Conservation (phyloP, 1,139 yeast species). For the Saccharomyces hybrid region DNA sequence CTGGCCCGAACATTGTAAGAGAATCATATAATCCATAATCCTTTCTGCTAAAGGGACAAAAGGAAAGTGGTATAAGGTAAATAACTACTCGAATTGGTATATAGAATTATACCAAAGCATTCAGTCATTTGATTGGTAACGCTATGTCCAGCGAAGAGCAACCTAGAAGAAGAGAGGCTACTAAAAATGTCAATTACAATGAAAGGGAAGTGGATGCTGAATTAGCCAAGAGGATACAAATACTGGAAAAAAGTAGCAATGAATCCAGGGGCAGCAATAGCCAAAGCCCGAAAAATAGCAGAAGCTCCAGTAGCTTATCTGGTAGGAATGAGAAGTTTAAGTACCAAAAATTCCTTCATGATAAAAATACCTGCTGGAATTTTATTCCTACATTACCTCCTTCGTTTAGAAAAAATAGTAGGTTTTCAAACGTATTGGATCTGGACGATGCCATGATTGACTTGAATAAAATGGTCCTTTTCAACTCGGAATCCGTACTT, state of each 20-base stretch:
- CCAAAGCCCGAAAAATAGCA: conserved; percentile 2
- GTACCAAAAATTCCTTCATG: conserved; percentile 21
- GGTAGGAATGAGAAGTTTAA: conserved; percentile 8
- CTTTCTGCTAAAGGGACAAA: background rate
- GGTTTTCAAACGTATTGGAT: conserved; percentile 34
- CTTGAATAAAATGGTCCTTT: conserved; percentile 17
- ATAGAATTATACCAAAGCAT: background rate
- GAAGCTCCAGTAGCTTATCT: conserved; percentile 1
- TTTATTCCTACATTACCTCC: conserved; percentile 29
- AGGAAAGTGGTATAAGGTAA: background rate
- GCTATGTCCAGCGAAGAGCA: background rate
- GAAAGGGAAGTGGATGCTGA: conserved; percentile 31
- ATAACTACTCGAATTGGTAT: background rate
- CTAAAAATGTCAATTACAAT: conserved; percentile 31
- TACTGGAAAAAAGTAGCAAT: conserved; percentile 11
- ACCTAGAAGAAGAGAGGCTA: conserved; percentile 22
- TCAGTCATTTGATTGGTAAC: background rate
- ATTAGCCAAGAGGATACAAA: conserved; percentile 15
- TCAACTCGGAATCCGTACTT: conserved; percentile 30
- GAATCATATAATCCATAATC: background rate
- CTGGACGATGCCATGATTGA: conserved; percentile 37
- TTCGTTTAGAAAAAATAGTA: conserved; percentile 22
- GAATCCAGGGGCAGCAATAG: background rate
- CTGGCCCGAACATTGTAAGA: background rate
- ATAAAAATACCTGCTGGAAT: conserved; percentile 25